Evolutionary conservation across 371 early-diverging fungal species (phyloP), one percentile per base, ranked within the genome.

Genomic region (Rhizopus arrhizus): DNA sequence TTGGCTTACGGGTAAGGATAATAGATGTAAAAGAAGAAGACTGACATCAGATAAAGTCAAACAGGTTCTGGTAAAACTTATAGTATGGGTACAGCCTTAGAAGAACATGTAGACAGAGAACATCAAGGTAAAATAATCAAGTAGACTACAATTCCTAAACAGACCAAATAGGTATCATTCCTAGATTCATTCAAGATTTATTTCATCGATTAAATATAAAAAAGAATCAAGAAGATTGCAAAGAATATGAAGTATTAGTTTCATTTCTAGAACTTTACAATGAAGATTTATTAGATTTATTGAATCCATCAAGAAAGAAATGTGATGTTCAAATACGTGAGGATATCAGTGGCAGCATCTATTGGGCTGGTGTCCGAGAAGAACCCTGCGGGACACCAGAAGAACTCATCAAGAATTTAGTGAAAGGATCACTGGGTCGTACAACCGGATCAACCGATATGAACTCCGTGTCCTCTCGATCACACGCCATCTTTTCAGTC

Each of bases 401-500:
- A 28, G 95, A 92, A 46, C 81, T 95, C 13, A 66, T 97, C 63
- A 80, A 74, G 65, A 80, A 74, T 41, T 73, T 96, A 28, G 78
- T 86, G 49, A 88, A 87, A 69, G 94, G 97, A 61, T 88, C 90
- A 15, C 66, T 88, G 49, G 84, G 91, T 74, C 88, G 99, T 65
- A 96, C 94, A 53, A 97, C 98, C 22, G 95, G 93, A 34, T 86
- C 92, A 33, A 99, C 99, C 22, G 92, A 95, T 56, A 99, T 98
- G 99, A 99, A 99, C 80, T 84, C 85, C 35, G 83, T 89, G 3
- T 96, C 96, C 2, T 97, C 98, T n/a, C 85, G 99, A 65, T 96
- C 96, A 34, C 99, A 99, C 78, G 99, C 99, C 46, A 96, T 99
- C 55, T 99, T 98, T 76, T 90, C 95, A 12, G 86, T 97, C 28